A percentile compares a stretch with the other conserved stretches of the same genome.
Evolutionary conservation across 495 filamentous ascomycete species (phyloP).

Genomic region (Hypoxylon rickii): DNA sequence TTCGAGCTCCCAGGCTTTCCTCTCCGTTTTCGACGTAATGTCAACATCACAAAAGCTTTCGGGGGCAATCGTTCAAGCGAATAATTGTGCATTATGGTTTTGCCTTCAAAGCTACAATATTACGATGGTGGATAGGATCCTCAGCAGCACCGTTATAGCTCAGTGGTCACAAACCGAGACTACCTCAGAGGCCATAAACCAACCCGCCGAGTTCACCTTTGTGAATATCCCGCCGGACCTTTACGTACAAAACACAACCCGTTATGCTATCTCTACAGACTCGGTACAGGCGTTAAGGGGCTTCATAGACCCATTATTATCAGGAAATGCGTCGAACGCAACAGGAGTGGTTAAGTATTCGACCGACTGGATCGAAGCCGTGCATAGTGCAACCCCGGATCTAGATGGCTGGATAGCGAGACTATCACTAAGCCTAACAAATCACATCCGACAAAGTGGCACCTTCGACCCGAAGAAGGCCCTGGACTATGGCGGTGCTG

Average conservation of each 20-base stretch:
- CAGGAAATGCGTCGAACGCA: slow-evolving; percentile 36
- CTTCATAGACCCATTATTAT: slow-evolving; percentile 40
- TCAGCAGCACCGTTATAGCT: slow-evolving; percentile 25
- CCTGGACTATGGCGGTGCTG: slow-evolving; percentile 34
- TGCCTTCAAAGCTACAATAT: slow-evolving; percentile 41
- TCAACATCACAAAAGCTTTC: slow-evolving; percentile 22
- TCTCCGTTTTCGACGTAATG: slow-evolving; percentile 45
- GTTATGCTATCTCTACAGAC: slow-evolving; percentile 37
- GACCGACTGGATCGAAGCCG: slow-evolving; percentile 48
- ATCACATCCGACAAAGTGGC: slow-evolving; percentile 39
- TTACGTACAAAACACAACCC: slow-evolving; percentile 29
- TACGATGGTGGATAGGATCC: slow-evolving; percentile 31
- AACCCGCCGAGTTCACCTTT: slow-evolving; percentile 37
- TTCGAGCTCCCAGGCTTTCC: slow-evolving; percentile 28
- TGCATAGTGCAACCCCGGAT: slow-evolving; percentile 37
- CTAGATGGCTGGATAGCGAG: slow-evolving; percentile 38
- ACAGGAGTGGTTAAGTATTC: slow-evolving; percentile 35
- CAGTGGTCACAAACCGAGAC: slow-evolving; percentile 40
- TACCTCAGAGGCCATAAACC: slow-evolving; percentile 12
- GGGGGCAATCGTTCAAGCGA: slow-evolving; percentile 5
- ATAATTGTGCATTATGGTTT: slow-evolving; percentile 45
- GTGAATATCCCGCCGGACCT: slow-evolving; percentile 37
- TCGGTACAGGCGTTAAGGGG: slow-evolving; percentile 32
- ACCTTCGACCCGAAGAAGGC: slow-evolving; percentile 1
- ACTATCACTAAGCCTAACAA: slow-evolving; percentile 41